phyloP scores from a whole-genome alignment of 148 eudicot species.

The Talinum fruticosum region DNA sequence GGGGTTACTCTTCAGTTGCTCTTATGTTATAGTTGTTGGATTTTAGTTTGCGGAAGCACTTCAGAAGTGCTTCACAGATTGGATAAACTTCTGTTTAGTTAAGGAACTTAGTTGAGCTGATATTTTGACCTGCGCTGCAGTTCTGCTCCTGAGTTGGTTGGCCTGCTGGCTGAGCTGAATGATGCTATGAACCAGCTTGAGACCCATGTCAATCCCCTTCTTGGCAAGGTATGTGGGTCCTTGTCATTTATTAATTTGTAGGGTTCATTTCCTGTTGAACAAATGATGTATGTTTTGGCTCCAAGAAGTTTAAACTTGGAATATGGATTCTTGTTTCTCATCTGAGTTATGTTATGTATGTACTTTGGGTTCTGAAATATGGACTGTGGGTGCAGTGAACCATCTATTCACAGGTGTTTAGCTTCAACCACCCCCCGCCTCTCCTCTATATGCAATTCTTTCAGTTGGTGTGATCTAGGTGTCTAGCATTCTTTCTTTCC shows the following conservation, averaged over 20 bases:
- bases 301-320: neutral
- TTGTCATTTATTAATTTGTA: neutral
- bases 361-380: neutral
- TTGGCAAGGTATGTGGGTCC: constrained; percentile 51
- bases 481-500: neutral
- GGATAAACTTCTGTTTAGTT: neutral
- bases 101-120: neutral
- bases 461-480: too few species aligned
- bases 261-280: neutral
- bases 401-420: neutral
- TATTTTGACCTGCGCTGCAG: constrained; percentile 34
- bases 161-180: constrained; percentile 69
- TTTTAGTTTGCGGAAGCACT: too few species aligned
- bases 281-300: neutral
- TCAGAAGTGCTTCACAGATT: too few species aligned
- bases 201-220: constrained; percentile 64
- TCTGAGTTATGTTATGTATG: neutral
- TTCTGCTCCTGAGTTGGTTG: constrained; percentile 90
- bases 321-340: neutral
- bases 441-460: too few species aligned
- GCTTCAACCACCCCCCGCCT: too few species aligned
- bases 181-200: constrained; percentile 73
- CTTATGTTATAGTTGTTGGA: too few species aligned
- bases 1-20: too few species aligned
- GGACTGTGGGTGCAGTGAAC: neutral